Percentiles rank a stretch among this genome's conserved stretches.
Evolutionary conservation across 257 asterid species (phyloP).

Genomic region (Nicotiana tabacum): DNA sequence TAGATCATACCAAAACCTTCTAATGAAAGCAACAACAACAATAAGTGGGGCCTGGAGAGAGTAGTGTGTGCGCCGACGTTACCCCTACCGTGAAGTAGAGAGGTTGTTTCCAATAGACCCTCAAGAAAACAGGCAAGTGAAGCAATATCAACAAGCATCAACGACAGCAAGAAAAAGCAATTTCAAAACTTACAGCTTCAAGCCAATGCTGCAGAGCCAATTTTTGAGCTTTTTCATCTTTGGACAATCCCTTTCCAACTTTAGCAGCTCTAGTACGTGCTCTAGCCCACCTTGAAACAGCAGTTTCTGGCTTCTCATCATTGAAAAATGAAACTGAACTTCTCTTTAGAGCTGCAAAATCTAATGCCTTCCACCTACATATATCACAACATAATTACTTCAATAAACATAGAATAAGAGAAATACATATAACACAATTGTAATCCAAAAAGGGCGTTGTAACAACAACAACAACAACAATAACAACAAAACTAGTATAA

Average conservation of each 20-base stretch:
- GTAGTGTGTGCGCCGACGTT: too few relatives aligned
- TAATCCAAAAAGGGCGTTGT: neutral
- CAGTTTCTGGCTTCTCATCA: slow-evolving; percentile 74
- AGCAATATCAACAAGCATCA: too few relatives aligned
- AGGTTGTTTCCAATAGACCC: too few relatives aligned
- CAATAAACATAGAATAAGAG: neutral
- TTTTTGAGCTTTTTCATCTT: slow-evolving; percentile 90
- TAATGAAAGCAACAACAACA: neutral
- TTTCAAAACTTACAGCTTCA: slow-evolving; percentile 69
- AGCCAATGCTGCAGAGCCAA: slow-evolving; percentile 93
- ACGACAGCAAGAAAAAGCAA: too few relatives aligned
- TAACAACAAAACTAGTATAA: too few relatives aligned
- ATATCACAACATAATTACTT: neutral
- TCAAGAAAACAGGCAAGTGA: too few relatives aligned
- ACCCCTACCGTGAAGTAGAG: too few relatives aligned
- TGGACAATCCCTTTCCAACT: slow-evolving; percentile 95
- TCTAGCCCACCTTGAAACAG: slow-evolving; percentile 88
- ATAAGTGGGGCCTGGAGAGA: too few relatives aligned
- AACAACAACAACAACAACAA: too few relatives aligned
- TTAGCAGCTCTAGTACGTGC: slow-evolving; percentile 94
- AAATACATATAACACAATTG: neutral
- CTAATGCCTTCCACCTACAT: slow-evolving; percentile 92
- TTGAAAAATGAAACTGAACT: slow-evolving; percentile 84
- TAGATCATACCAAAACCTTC: neutral
- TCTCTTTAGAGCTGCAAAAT: slow-evolving; percentile 71